A percentile compares a stretch with the other conserved stretches of the same genome.
phyloP scores from a whole-genome alignment of 768 basidiomycete species.

The Neoboletus magnificus region DNA sequence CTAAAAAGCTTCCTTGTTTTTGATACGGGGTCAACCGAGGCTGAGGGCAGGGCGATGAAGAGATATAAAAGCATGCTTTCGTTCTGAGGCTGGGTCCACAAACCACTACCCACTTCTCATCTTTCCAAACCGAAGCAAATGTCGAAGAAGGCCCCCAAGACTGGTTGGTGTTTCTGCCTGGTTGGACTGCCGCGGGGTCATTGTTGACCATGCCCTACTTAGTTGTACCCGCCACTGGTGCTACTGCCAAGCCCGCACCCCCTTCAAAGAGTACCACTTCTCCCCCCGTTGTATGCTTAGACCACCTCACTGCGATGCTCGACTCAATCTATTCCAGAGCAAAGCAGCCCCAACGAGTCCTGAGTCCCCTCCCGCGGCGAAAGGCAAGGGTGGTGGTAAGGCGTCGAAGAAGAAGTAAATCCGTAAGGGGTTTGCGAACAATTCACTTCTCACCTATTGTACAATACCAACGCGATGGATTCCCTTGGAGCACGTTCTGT shows the following conservation, averaged over 20 bases:
- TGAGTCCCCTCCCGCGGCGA: conserved; percentile 28
- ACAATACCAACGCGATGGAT: conserved; percentile 5
- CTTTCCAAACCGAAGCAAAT: conserved; percentile 15
- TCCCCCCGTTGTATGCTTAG: conserved; percentile 16
- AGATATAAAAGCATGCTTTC: conserved; percentile 21
- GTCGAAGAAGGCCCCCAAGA: conserved; percentile 26
- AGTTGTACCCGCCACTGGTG: conserved; percentile 14
- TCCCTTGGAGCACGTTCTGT: neutral
- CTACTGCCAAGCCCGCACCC: conserved; percentile 13
- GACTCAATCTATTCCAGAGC: conserved; percentile 12
- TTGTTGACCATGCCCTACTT: conserved; percentile 13
- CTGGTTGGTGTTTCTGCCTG: conserved; percentile 20
- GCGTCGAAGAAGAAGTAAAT: conserved; percentile 30
- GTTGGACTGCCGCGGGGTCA: neutral
- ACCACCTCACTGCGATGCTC: neutral
- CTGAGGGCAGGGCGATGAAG: conserved; percentile 28
- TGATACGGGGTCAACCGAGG: conserved; percentile 18
- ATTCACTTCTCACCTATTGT: neutral
- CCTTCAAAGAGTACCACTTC: conserved; percentile 21
- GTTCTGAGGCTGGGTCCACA: neutral
- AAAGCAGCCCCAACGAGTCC: conserved; percentile 17
- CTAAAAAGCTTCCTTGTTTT: neutral
- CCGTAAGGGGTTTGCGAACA: neutral
- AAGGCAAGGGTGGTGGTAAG: conserved; percentile 26
- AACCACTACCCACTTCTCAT: neutral